Base-by-base conservation (phyloP, 2,329 filamentous ascomycete species). In the Talaromyces sp. region DNA sequence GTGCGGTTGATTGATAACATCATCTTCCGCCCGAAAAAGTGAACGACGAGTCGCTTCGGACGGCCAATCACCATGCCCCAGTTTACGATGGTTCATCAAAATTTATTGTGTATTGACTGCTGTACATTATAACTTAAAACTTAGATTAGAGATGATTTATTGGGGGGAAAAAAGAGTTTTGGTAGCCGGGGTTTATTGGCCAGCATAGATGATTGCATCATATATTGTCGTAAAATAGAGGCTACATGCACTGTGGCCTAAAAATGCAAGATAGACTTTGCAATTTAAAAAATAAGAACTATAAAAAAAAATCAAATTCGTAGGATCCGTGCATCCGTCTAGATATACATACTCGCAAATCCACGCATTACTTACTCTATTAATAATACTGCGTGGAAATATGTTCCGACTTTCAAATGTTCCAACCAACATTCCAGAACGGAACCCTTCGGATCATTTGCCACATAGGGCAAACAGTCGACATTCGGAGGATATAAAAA, bases 1-100 rank as follows among this genome's bases (percentile, higher is more conserved):
- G 95, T 99, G 55, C 83, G 95, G 64, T 79, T 99, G 75, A 97
- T 99, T 73, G 95, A 99, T 72, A 99, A 99, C 71, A 88, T 98
- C 66, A 88, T 96, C 60, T 73, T 94, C 36, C 78, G 82, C 67
- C 72, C 76, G 12, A 44, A 56, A 52, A 16, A 23, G 27, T 59
- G 27, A 59, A 28, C 18, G 8, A n/a, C 23, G 42, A 6, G 6
- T 14, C 18, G 7, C 4, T 47, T 47, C n/a, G 44, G 44, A 47
- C 7, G 23, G 12, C 16, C 23, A 8, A 27, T 18, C 44, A 5
- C 31, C 12, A 28, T 34, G 51, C 28, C 36, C 12, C 5, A 5
- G 36, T 40, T 40, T 5, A 14, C 36, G 36, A 40, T 40, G 14
- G 16, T 40, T 40, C 5, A 40, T 40, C 36, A 5, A 40, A 40